Conservation (phyloP, 768 basidiomycete genomes). For the Phylloporus arenicola region DNA sequence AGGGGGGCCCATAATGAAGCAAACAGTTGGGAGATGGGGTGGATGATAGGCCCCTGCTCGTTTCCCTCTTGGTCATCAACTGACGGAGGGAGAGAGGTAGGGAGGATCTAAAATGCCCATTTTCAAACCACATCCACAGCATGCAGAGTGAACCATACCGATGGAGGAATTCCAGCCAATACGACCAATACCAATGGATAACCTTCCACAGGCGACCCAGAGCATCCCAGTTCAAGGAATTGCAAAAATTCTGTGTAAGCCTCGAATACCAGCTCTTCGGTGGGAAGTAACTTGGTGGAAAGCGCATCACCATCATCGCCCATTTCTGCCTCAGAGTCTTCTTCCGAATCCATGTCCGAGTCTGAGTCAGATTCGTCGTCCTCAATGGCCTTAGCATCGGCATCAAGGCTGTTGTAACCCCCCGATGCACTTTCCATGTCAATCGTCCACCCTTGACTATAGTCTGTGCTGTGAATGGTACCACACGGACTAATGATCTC, state of each 20-base stretch:
- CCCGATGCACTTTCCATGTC: constrained; percentile 14
- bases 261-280: constrained; percentile 22
- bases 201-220: constrained; percentile 69
- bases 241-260: constrained; percentile 71
- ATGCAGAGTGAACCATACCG: constrained; percentile 37
- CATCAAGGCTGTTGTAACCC: constrained; percentile 28
- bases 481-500: not conserved
- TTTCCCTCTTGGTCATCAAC: not conserved
- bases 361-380: constrained; percentile 30
- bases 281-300: not conserved
- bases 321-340: constrained; percentile 13
- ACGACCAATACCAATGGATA: constrained; percentile 81
- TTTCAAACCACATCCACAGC: not conserved
- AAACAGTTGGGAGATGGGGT: constrained; percentile 51
- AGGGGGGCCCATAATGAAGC: constrained; percentile 79
- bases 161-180: constrained; percentile 71
- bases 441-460: constrained; percentile 57
- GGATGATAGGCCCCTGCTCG: not conserved
- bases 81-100: constrained; percentile 9
- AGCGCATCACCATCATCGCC: constrained; percentile 27
- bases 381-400: constrained; percentile 11
- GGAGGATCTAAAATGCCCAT: constrained; percentile 17
- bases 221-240: constrained; percentile 76
- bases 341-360: constrained; percentile 27
- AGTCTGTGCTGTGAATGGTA: constrained; percentile 38